These are phyloP conservation scores for Brachypodium distachyon DNA, from an alignment of 202 grass and related monocot species.

Conservation along the genomic window DNA sequence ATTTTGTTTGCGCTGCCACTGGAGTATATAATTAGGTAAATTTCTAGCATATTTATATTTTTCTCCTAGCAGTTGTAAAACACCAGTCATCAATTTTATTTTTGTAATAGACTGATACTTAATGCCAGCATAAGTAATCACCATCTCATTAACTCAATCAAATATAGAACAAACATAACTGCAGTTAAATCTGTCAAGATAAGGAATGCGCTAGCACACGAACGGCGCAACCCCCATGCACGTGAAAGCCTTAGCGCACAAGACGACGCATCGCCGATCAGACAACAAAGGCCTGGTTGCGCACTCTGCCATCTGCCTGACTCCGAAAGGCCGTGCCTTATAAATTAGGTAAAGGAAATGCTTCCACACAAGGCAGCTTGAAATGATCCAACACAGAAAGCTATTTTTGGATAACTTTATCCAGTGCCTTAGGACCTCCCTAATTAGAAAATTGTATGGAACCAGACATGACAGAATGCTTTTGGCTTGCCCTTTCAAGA, in stretches of 20 bases:
- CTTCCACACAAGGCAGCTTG: background rate
- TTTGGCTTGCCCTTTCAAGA: slow-evolving; percentile 5
- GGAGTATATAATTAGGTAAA: no score
- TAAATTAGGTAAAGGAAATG: no score
- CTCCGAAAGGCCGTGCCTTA: no score
- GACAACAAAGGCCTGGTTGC: no score
- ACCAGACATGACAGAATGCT: background rate
- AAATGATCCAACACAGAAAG: background rate
- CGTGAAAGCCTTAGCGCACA: no score
- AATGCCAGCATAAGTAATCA: background rate
- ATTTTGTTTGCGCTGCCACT: no score
- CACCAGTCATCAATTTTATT: background rate
- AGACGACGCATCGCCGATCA: no score
- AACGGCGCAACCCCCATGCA: no score
- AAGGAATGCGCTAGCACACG: no score
- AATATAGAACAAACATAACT: background rate
- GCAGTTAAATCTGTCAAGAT: no score
- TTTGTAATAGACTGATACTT: background rate
- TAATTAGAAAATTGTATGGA: background rate
- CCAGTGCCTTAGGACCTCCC: background rate
- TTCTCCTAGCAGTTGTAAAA: background rate
- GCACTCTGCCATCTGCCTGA: no score
- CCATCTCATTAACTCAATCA: background rate
- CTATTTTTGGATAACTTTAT: slow-evolving; percentile 13
- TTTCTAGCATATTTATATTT: background rate